A percentile compares a stretch with the other conserved stretches of the same genome.
phyloP scores from a whole-genome alignment of 2,329 filamentous ascomycete species.

The Pseudogymnoascus sp. region DNA sequence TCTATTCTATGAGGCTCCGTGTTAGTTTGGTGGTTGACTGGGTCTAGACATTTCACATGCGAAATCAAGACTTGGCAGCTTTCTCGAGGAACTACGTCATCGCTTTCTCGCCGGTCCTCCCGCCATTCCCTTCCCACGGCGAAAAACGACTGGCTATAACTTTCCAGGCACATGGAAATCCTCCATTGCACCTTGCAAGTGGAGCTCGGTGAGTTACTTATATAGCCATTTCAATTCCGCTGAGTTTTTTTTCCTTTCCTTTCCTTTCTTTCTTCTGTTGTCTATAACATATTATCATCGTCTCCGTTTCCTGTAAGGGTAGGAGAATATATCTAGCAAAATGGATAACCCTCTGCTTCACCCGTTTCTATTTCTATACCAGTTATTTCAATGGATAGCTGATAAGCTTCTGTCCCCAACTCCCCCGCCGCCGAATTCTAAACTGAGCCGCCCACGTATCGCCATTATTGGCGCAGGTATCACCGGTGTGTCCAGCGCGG shows the following conservation, averaged over 20 bases:
- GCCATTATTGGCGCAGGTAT: constrained; percentile 64
- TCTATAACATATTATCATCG: neutral
- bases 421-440: constrained; percentile 54
- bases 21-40: neutral
- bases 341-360: constrained; percentile 32
- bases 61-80: neutral
- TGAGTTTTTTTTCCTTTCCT: neutral
- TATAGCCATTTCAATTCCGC: neutral
- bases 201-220: neutral
- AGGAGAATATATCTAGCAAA: neutral
- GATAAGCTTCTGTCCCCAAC: constrained; percentile 61
- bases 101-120: neutral
- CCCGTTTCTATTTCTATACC: constrained; percentile 56
- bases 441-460: constrained; percentile 52
- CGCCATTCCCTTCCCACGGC: neutral
- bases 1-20: neutral
- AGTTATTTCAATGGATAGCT: constrained; percentile 58
- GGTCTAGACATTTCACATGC: neutral
- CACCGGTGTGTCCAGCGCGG: constrained; percentile 66
- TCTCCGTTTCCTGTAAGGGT: neutral
- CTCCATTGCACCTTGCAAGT: constrained; percentile 7
- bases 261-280: neutral
- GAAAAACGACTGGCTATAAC: neutral
- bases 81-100: neutral
- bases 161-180: neutral